Evolutionary conservation across 176 grass and related monocot genomes (phyloP).

Genomic region (Melocanna baccifera): DNA sequence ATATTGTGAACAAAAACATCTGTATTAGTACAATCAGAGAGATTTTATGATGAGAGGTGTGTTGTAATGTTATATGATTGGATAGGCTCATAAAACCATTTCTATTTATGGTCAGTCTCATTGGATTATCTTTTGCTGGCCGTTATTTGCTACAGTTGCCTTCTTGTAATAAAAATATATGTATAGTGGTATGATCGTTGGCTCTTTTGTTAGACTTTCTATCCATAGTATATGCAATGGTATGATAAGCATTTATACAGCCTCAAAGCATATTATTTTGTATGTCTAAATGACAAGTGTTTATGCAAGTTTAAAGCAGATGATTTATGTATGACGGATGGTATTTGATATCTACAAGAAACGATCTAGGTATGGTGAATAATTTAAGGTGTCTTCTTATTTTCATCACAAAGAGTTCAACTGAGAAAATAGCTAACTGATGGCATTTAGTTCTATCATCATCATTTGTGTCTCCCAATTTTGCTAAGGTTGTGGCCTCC

Average conservation of each 20-base stretch:
- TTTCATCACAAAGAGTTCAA: not conserved
- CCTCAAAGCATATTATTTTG: no score
- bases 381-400: conserved; percentile 6
- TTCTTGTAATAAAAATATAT: not conserved
- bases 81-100: not conserved
- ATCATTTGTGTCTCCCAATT: not conserved
- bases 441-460: not conserved
- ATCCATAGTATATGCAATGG: no score
- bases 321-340: no score
- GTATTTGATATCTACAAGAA: no score
- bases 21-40: not conserved
- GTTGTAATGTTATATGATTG: not conserved
- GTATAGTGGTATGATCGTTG: no score
- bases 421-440: not conserved
- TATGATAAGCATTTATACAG: no score
- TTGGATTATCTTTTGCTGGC: not conserved
- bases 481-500: not conserved
- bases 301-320: no score
- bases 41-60: not conserved
- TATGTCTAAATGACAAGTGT: no score
- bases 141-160: not conserved
- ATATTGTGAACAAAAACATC: not conserved
- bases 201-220: no score
- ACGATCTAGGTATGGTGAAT: no score
- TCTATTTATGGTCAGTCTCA: not conserved